These are phyloP conservation scores for Backusella tarrabulga DNA, from an alignment of 192 early-diverging fungal genomes.

Conservation along the genomic window DNA sequence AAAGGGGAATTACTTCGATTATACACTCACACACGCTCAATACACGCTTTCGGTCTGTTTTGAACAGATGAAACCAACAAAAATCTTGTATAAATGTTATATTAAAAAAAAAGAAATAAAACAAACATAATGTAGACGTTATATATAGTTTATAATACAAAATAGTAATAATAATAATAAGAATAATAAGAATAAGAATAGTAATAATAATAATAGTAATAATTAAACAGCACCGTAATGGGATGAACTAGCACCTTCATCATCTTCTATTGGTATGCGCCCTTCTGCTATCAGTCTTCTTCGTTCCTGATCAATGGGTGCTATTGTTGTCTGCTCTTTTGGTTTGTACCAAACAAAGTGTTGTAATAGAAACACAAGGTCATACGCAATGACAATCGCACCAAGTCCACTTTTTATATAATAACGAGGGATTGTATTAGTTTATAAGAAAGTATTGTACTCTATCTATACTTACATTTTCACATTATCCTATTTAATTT, in stretches of 20 bases:
- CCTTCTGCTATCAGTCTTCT: neutral
- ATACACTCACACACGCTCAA: neutral
- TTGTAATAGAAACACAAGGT: constrained; percentile 75
- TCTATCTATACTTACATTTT: constrained; percentile 43
- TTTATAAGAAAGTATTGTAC: neutral
- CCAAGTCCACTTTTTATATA: constrained; percentile 58
- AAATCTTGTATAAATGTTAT: constrained; percentile 4
- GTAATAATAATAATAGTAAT: neutral
- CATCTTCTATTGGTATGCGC: neutral
- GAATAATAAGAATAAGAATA: neutral
- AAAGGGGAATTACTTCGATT: neutral
- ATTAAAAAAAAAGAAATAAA: neutral
- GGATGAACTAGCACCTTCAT: neutral
- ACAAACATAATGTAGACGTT: neutral
- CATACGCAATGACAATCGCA: constrained; percentile 74
- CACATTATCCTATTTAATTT: constrained; percentile 38
- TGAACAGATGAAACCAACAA: neutral
- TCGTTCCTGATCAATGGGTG: neutral
- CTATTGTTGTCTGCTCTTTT: neutral
- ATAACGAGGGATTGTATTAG: neutral
- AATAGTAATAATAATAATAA: neutral
- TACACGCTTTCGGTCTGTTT: neutral
- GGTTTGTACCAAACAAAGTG: constrained; percentile 70
- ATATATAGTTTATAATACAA: neutral
- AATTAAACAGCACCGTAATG: neutral